Conservation (phyloP, 768 basidiomycete species). For the Mycena crocata region DNA sequence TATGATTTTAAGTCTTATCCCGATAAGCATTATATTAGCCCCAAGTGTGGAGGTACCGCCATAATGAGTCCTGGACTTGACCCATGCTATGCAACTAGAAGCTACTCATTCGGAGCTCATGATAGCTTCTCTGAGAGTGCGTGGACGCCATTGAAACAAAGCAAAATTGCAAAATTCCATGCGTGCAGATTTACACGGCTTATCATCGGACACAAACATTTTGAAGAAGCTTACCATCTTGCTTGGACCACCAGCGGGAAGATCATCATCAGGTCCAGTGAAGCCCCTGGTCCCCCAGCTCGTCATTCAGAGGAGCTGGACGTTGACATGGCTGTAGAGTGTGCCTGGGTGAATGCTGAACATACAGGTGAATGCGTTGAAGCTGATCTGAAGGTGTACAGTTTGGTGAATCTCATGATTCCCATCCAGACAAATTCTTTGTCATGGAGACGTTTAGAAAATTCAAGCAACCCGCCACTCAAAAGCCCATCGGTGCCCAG, state of each 20-base stretch:
- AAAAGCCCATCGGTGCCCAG: slow-evolving; percentile 8
- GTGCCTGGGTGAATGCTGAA: not conserved
- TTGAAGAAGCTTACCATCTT: slow-evolving; percentile 23
- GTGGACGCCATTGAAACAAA: no score
- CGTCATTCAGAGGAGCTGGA: slow-evolving; percentile 23
- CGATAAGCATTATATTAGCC: no score
- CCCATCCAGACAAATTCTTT: slow-evolving; percentile 7
- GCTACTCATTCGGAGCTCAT: no score
- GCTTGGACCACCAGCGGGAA: slow-evolving; percentile 5
- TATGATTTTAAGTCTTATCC: no score
- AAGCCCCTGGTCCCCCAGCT: slow-evolving; percentile 5
- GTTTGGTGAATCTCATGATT: slow-evolving; percentile 4
- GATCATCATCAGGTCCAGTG: slow-evolving; percentile 13
- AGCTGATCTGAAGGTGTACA: not conserved
- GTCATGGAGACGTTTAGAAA: slow-evolving; percentile 17
- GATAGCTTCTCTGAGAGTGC: no score
- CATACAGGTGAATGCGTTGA: not conserved
- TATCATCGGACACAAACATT: slow-evolving; percentile 38
- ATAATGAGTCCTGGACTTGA: no score
- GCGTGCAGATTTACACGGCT: no score
- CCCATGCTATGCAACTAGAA: no score
- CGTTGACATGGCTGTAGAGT: not conserved
- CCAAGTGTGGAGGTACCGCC: no score
- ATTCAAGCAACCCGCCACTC: not conserved
- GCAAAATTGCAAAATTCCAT: no score